phyloP scores from a whole-genome alignment of 1,284 basidiomycete species.

The Melampsora americana region DNA sequence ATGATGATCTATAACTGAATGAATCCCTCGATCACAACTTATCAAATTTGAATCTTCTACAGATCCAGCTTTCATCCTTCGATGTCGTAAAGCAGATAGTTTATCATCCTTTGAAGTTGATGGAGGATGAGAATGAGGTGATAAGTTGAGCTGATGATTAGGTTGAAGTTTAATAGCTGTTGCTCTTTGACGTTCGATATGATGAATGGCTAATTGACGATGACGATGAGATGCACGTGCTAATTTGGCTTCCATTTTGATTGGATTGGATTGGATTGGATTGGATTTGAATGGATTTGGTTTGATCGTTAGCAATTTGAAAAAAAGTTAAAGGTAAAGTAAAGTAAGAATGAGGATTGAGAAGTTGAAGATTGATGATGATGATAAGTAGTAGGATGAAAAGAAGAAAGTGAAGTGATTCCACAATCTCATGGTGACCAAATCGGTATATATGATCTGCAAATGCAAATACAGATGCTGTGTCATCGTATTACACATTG shows the following conservation, averaged over 20 bases:
- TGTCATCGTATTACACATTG: too few species aligned
- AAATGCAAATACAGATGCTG: too few species aligned
- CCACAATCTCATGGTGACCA: too few species aligned
- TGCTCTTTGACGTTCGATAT: background rate
- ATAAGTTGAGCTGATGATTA: background rate
- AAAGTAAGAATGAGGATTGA: background rate
- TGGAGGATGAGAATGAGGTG: background rate
- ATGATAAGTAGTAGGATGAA: background rate
- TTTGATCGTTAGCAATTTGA: background rate
- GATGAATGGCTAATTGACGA: conserved; percentile 4
- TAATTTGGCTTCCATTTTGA: background rate
- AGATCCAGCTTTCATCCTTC: background rate
- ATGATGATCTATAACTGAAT: background rate
- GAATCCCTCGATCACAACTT: background rate
- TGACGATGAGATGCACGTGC: conserved; percentile 3
- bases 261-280: background rate
- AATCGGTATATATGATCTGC: too few species aligned
- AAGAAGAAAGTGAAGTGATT: background rate
- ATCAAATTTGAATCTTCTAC: background rate
- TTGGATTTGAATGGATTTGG: background rate
- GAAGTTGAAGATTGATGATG: background rate
- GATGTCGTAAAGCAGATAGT: background rate
- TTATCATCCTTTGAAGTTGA: background rate
- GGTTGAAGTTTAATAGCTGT: background rate
- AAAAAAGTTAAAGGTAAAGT: background rate